phyloP scores from a whole-genome alignment of 106 monocot species.

The Dendrobium nobile region DNA sequence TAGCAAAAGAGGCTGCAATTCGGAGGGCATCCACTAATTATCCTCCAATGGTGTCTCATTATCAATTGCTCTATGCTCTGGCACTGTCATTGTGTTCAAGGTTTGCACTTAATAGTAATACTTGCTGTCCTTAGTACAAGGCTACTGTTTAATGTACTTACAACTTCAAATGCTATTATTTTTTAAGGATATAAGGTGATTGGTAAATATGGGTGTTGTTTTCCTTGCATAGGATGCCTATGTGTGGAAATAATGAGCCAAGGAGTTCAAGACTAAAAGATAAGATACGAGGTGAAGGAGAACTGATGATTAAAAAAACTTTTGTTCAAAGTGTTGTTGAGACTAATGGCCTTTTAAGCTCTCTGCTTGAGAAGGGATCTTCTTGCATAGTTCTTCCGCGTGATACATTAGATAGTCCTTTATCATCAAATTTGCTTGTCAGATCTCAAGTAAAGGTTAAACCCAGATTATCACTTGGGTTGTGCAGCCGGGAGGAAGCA shows the following conservation, averaged over 20 bases:
- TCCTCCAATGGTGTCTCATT: slow-evolving; percentile 97
- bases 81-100: slow-evolving; percentile 64
- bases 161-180: background rate
- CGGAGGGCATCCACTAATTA: slow-evolving; percentile 89
- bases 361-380: slow-evolving; percentile 41
- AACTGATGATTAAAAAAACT: slow-evolving; percentile 65
- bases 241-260: slow-evolving; percentile 34
- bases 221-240: slow-evolving; percentile 36
- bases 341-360: slow-evolving; percentile 44
- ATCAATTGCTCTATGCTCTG: slow-evolving; percentile 77
- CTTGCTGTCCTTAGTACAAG: background rate
- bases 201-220: background rate
- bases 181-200: background rate
- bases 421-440: slow-evolving; percentile 18
- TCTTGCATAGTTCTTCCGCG: slow-evolving; percentile 62
- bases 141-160: background rate
- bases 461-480: slow-evolving; percentile 53
- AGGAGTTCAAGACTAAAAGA: slow-evolving; percentile 76
- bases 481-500: slow-evolving; percentile 46
- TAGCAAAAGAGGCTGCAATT: slow-evolving; percentile 94
- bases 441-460: slow-evolving; percentile 52
- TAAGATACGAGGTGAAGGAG: slow-evolving; percentile 89
- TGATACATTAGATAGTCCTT: slow-evolving; percentile 25
- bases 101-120: slow-evolving; percentile 19
- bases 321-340: slow-evolving; percentile 59